Evolutionary conservation across 176 grass and related monocot genomes (phyloP).

Genomic region (Bothriochloa decipiens): DNA sequence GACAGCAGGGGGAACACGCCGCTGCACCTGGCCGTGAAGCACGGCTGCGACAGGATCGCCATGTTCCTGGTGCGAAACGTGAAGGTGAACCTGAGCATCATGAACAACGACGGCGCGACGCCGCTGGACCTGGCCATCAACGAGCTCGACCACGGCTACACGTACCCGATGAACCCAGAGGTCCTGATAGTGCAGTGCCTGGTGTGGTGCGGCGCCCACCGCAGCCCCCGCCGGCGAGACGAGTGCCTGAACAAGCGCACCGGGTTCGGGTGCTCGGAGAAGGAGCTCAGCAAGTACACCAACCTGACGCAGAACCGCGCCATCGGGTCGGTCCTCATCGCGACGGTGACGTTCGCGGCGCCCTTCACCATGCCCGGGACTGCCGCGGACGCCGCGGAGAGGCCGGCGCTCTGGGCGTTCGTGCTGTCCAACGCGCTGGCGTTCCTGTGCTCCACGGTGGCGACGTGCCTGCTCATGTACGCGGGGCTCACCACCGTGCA

Average conservation of each 20-base stretch:
- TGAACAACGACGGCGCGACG: slow-evolving; percentile 50
- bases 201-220: slow-evolving; percentile 45
- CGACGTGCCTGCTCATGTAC: slow-evolving; percentile 47
- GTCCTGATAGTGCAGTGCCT: slow-evolving; percentile 44
- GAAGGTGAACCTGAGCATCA: slow-evolving; percentile 30
- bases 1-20: slow-evolving; percentile 48
- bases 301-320: slow-evolving; percentile 42
- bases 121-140: slow-evolving; percentile 46
- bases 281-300: slow-evolving; percentile 42
- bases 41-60: not conserved
- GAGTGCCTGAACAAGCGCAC: slow-evolving; percentile 21
- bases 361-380: slow-evolving; percentile 35
- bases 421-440: slow-evolving; percentile 36
- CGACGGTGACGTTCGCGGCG: slow-evolving; percentile 50
- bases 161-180: slow-evolving; percentile 45
- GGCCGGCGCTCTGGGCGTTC: slow-evolving; percentile 46
- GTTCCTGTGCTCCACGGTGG: slow-evolving; percentile 49
- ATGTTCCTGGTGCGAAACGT: slow-evolving; percentile 13
- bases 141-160: slow-evolving; percentile 16
- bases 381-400: not conserved
- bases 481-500: slow-evolving; percentile 43
- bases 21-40: slow-evolving; percentile 49
- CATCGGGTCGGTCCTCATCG: slow-evolving; percentile 50
- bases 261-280: not conserved
- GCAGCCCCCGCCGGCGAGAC: slow-evolving; percentile 35